These are phyloP conservation scores for Eutypella sp. DNA, from an alignment of 2,329 filamentous ascomycete species.

Conservation along the genomic window DNA sequence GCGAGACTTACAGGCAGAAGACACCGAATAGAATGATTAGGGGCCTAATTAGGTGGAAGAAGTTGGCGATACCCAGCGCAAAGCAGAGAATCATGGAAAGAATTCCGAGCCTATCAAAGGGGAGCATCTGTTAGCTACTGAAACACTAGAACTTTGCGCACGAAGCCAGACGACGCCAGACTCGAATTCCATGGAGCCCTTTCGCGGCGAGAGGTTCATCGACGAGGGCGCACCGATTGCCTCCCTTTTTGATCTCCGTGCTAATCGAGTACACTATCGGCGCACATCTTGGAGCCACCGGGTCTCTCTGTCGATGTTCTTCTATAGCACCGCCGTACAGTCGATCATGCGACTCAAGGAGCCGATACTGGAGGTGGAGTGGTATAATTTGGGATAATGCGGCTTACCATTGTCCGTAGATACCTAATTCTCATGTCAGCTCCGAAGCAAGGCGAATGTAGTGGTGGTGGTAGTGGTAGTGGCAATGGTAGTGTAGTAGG, in stretches of 20 bases:
- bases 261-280: neutral
- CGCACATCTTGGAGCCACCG: neutral
- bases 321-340: no score
- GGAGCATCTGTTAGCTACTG: slow-evolving; percentile 14
- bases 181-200: no score
- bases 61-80: slow-evolving; percentile 63
- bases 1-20: slow-evolving; percentile 46
- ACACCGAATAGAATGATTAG: slow-evolving; percentile 48
- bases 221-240: neutral
- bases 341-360: neutral
- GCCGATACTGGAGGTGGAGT: neutral
- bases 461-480: no score
- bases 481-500: no score
- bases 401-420: slow-evolving; percentile 71
- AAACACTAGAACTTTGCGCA: no score
- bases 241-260: neutral
- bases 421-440: slow-evolving; percentile 50
- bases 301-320: neutral
- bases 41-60: slow-evolving; percentile 50
- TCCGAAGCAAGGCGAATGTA: slow-evolving; percentile 4
- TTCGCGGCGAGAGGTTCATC: neutral
- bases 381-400: slow-evolving; percentile 3
- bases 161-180: no score
- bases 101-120: slow-evolving; percentile 55
- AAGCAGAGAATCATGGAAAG: slow-evolving; percentile 67